These are phyloP conservation scores for Eimeria sp. DNA, from an alignment of 169 alveolate genomes.

Conservation along the genomic window DNA sequence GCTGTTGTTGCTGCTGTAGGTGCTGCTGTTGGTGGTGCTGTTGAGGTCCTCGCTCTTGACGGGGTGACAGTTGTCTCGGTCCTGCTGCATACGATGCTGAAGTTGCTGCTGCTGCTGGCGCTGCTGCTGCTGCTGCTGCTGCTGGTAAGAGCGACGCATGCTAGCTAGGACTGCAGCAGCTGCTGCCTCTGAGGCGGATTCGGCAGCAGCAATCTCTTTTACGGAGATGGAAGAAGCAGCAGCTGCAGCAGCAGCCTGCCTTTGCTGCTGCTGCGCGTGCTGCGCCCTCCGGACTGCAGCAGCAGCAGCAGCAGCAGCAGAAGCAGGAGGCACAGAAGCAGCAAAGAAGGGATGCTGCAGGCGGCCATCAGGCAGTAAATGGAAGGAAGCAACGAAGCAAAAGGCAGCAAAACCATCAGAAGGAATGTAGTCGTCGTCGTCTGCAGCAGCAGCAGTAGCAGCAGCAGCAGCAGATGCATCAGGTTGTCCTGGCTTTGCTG, in stretches of 20 bases:
- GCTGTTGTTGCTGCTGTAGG: neutral
- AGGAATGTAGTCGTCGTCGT: neutral
- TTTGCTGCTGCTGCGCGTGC: no score
- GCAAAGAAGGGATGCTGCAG: conserved; percentile 27
- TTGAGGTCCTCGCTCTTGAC: neutral
- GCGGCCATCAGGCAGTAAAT: neutral
- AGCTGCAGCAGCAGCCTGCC: neutral
- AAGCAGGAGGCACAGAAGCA: no score
- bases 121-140: conserved; percentile 23
- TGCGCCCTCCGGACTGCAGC: no score
- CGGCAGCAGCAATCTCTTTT: neutral
- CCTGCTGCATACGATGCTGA: neutral
- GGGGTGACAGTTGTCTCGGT: neutral
- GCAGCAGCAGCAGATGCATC: no score
- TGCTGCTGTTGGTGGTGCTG: no score
- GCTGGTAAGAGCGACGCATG: neutral
- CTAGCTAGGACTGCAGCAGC: conserved; percentile 29
- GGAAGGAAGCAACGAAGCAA: conserved; percentile 12
- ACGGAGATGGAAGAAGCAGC: neutral
- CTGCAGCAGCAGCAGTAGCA: conserved; percentile 21
- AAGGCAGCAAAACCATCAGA: conserved; percentile 47
- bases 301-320: no score
- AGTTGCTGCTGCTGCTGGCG: neutral
- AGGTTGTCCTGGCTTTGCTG: neutral
- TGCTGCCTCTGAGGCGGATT: conserved; percentile 11